Evolutionary conservation across 225 moss, liverwort and hornwort species (phyloP).

Genomic region (Pleurozium schreberi): DNA sequence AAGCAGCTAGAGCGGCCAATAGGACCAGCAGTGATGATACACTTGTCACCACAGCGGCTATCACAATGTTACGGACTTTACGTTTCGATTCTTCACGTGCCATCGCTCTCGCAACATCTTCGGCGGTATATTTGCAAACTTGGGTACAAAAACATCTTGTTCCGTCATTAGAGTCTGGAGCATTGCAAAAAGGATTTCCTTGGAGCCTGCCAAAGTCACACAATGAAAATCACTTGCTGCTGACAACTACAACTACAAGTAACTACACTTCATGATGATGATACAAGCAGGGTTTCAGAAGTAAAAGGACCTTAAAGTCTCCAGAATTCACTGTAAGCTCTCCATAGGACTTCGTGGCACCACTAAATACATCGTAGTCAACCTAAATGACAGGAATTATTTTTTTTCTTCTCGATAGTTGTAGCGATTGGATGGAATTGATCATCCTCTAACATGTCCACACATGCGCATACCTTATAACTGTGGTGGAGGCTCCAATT

Average conservation of each 20-base stretch:
- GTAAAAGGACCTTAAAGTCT: neutral
- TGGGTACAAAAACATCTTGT: constrained; percentile 3
- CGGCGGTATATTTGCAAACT: neutral
- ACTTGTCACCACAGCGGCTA: neutral
- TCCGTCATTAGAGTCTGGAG: neutral
- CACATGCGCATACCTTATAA: neutral
- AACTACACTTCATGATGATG: neutral
- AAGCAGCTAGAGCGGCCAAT: neutral
- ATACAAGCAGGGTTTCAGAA: too few species aligned
- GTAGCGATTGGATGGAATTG: too few species aligned
- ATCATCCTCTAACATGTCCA: neutral
- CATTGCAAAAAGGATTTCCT: neutral
- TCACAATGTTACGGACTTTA: neutral
- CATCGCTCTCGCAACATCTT: neutral
- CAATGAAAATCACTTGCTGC: neutral
- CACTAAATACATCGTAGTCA: neutral
- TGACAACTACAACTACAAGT: neutral
- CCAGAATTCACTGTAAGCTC: neutral
- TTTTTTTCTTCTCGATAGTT: too few species aligned
- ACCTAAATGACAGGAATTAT: too few species aligned
- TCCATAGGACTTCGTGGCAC: neutral
- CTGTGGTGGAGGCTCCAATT: neutral
- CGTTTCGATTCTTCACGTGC: neutral
- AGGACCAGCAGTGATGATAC: neutral
- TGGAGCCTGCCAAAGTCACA: neutral